These are phyloP conservation scores for Vitis rupestris DNA, from an alignment of 164 flowering plant species.

Conservation along the genomic window DNA sequence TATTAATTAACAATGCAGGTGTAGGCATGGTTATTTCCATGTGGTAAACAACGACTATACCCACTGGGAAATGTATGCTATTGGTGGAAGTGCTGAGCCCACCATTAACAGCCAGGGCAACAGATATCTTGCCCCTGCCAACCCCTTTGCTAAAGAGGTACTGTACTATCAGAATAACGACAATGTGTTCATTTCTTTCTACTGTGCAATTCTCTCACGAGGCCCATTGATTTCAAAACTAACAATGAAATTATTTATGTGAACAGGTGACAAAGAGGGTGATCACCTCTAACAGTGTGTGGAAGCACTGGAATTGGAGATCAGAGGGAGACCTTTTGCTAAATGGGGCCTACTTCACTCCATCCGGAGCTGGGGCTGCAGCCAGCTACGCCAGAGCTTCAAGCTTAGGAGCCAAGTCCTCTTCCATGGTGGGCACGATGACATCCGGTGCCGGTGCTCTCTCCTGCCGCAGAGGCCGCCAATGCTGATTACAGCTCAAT, in stretches of 20 bases:
- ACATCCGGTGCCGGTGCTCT: constrained; percentile 57
- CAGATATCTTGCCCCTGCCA: constrained; percentile 57
- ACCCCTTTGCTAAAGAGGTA: constrained; percentile 67
- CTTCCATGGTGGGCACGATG: constrained; percentile 46
- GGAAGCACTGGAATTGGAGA: constrained; percentile 69
- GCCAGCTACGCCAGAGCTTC: constrained; percentile 67
- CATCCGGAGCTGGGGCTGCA: constrained; percentile 58
- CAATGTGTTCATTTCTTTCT: no score
- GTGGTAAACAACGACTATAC: constrained; percentile 79
- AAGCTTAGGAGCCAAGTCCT: constrained; percentile 63
- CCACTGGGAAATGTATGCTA: constrained; percentile 78
- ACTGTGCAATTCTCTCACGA: no score
- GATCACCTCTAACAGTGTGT: constrained; percentile 12
- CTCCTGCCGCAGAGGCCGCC: constrained; percentile 36
- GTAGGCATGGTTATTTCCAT: constrained; percentile 73
- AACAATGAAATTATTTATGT: not conserved
- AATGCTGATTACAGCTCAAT: constrained; percentile 25
- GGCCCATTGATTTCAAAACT: no score
- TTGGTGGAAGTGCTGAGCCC: constrained; percentile 72
- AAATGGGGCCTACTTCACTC: constrained; percentile 62
- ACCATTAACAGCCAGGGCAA: constrained; percentile 81
- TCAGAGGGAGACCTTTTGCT: constrained; percentile 63
- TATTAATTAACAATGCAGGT: constrained; percentile 37
- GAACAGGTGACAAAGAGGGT: constrained; percentile 64
- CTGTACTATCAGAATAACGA: constrained; percentile 13